phyloP scores from a whole-genome alignment of 306 rosid species.

The Hippophae rhamnoides region DNA sequence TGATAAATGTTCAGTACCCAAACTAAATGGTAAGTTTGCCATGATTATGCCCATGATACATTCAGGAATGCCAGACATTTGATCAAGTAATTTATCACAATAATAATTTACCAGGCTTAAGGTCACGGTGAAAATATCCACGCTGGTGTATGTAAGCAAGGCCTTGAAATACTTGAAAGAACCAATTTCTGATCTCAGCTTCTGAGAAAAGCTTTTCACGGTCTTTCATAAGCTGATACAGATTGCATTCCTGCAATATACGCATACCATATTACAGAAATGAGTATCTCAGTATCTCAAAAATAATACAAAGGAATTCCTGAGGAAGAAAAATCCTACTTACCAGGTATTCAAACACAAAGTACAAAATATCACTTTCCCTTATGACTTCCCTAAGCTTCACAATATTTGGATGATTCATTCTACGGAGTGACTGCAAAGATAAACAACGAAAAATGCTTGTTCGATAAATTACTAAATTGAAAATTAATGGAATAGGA shows the following conservation, averaged over 20 bases:
- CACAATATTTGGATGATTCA: slow-evolving; percentile 92
- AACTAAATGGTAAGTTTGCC: too few species aligned
- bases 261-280: neutral
- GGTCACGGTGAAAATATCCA: slow-evolving; percentile 98
- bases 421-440: slow-evolving; percentile 64
- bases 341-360: slow-evolving; percentile 95
- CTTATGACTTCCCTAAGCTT: slow-evolving; percentile 94
- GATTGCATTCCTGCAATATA: slow-evolving; percentile 57
- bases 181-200: slow-evolving; percentile 82
- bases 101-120: slow-evolving; percentile 71
- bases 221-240: slow-evolving; percentile 93
- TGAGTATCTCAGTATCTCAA: neutral
- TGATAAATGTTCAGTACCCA: too few species aligned
- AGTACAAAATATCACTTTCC: slow-evolving; percentile 75
- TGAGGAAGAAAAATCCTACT: slow-evolving; percentile 16
- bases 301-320: neutral
- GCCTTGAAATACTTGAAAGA: slow-evolving; percentile 96
- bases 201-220: slow-evolving; percentile 75
- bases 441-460: slow-evolving; percentile 3
- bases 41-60: too few species aligned
- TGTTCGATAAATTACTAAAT: neutral
- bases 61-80: neutral
- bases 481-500: neutral
- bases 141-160: slow-evolving; percentile 97
- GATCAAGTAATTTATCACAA: neutral